Evolutionary conservation across 257 asterid genomes (phyloP).

Genomic region (Craterostigma plantagineum): DNA sequence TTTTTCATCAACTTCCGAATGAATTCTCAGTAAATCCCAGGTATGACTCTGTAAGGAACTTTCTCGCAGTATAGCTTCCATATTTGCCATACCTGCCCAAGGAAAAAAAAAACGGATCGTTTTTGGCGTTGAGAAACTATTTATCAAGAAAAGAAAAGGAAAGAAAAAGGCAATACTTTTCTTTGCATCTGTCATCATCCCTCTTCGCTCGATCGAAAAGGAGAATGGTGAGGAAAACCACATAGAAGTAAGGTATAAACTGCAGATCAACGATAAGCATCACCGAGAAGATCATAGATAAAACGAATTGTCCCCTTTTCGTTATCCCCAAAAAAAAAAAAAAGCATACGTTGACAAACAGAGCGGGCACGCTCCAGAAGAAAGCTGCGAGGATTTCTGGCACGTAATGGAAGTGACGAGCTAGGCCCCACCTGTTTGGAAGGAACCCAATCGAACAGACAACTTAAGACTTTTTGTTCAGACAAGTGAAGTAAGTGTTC

Average conservation of each 20-base stretch:
- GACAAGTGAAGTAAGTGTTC: no score
- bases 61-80: constrained; percentile 88
- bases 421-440: constrained; percentile 99
- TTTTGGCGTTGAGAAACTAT: no score
- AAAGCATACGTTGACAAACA: constrained; percentile 58
- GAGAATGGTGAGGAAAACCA: constrained; percentile 69
- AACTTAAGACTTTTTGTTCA: no score
- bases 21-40: constrained; percentile 60
- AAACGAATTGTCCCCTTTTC: no score
- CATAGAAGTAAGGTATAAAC: constrained; percentile 89
- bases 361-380: constrained; percentile 92
- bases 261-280: no score
- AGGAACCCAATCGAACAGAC: no score
- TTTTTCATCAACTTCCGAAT: no score
- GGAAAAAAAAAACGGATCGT: no score
- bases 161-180: no score
- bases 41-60: constrained; percentile 58
- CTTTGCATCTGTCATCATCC: constrained; percentile 83
- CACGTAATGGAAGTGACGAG: constrained; percentile 93
- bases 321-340: no score
- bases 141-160: no score
- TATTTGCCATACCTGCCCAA: constrained; percentile 73
- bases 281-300: no score
- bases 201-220: constrained; percentile 86
- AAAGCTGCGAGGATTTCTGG: constrained; percentile 84